Base-by-base conservation (phyloP, 2,329 filamentous ascomycete species). In the Coniochaeta sp. region DNA sequence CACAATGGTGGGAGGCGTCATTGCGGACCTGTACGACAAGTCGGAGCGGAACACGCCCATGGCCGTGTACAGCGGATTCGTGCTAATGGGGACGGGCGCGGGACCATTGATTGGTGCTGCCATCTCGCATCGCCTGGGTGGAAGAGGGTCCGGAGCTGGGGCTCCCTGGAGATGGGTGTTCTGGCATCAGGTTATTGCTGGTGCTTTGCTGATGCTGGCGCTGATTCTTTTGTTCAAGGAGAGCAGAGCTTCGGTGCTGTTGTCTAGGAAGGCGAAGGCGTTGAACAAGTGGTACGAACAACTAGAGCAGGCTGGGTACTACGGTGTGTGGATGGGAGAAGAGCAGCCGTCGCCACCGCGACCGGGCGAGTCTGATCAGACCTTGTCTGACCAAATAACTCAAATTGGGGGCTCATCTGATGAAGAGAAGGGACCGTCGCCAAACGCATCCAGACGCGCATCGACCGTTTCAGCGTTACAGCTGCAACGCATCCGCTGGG, bases 1-100 rank as follows among this genome's bases (percentile, higher is more conserved):
- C 52, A 95, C 91, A 24, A 93, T 96, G 81, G 89, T 96, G 0
- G 93, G 93, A n/a, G 93, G 93, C 3, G 89, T 97, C 4, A 88
- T 97, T 44, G 89, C 89, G 57, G 93, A 97, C 69, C 83, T 96
- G 61, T 96, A 92, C 75, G 84, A 88, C 55, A 85, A 90, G 10
- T 77, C 89, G 61, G 87, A 90, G 52, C 81, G 93, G 36, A 96
- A 97, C 67, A 91, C 89, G 0, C 90, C 93, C 0, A 96, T 97
- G 93, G 88, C 91, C 0, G 71, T 96, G 0, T 97, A 96, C 72
- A 89, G 89, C n/a, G 90, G 89, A 0, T 79, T 81, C 3, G 92
- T 91, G 0, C 76, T 97, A 0, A 80, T 89, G 10, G 93, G 91
- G 0, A 96, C 91, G 0, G 91, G 91, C 0, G 75, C 89, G 0